Evolutionary conservation across 495 filamentous ascomycete genomes (phyloP), one percentile per base, ranked within the genome.

Genomic region (Aspergillus haitiensis): DNA sequence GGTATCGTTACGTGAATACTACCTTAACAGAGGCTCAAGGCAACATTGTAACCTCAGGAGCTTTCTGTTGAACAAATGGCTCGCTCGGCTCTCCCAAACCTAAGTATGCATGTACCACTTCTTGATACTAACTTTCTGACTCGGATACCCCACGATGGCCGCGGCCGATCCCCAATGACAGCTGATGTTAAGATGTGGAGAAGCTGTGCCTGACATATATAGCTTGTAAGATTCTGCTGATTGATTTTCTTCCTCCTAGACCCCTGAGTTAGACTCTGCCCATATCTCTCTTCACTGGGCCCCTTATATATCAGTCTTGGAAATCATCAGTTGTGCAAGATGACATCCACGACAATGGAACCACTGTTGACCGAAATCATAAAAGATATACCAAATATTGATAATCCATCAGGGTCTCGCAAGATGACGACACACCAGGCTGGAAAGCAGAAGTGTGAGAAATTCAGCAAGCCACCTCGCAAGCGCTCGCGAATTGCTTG

Each of bases 401-500:
- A 42, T 5, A 15, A 8, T 36, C n/a, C 35, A 15, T 15, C 39
- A 27, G 9, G 21, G 37, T 16, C 34, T 54, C n/a, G 5, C 31
- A 37, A 35, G 18, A 44, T 27, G 3, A 27, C 21, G 21, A 44
- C 27, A 27, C 53, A 12, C 15, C 18, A 7, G 15, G 15, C 10
- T 2, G 16, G 32, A 32, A 50, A 32, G 16, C 47, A 18, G 7
- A 50, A 50, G 13, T 13, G 16, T 6, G 37, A 42, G 53, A 32
- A 44, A 15, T 32, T 45, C 15, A 42, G 21, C 36, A 40, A 53
- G 16, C 51, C 51, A 6, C 51, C 51, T 18, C 35, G 53, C 13
- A 55, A 55, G 18, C 35, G 53, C 32, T 42, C 53, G 0, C 53
- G 53, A 5, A 27, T 55, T 13, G 53, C 53, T 12, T 55, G 53